Base-by-base conservation (phyloP, 202 grass and related monocot species). In the Schoenoplectus tabernaemontani region DNA sequence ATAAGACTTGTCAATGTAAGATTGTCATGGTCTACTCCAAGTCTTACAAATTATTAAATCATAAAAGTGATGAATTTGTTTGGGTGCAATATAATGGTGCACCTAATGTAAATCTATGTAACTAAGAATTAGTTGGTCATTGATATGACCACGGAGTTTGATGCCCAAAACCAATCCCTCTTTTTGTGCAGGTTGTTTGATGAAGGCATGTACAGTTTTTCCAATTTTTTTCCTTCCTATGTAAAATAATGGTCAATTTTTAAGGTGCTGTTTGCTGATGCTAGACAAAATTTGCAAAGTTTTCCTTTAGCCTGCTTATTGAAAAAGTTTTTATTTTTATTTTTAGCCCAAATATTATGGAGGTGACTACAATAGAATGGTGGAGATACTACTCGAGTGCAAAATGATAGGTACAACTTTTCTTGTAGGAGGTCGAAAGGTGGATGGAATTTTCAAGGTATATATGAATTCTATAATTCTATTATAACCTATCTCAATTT, bases 391-490 rank as follows among this genome's bases (percentile, higher is more conserved):
- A 86, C 91, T 94, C 4, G 88, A 87, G 44, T 95, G 95, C 89
- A 98, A 98, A 92, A 86, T 47, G 57, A 90, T 78, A 26, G 91
- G 95, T 64, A 92, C 87, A 82, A 77, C 80, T 77, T 94, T 98
- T 90, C 81, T 98, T 74, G 95, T 95, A 57, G 89, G 91, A 83
- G 91, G 95, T 32, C 84, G 95, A 62, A 82, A 81, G 63, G 87
- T 92, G 19, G 88, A 95, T 85, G 95, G 89, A 86, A 78, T 88
- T 87, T 98, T 98, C 86, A 98, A 95, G 95, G 95, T 98, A 88
- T 77, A 41, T 34, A 65, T 67, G 62, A 32, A 56, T 66, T 38
- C 28, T 1, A 0, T 72, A 28, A 32, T n/a, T n/a, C n/a, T n/a
- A n/a, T n/a, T n/a, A n/a, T n/a, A 0, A 59, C 68, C 80, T 51